Percentiles rank a stretch among this genome's conserved stretches.
Conservation (phyloP, 257 asterid species). For the Lantana camara region DNA sequence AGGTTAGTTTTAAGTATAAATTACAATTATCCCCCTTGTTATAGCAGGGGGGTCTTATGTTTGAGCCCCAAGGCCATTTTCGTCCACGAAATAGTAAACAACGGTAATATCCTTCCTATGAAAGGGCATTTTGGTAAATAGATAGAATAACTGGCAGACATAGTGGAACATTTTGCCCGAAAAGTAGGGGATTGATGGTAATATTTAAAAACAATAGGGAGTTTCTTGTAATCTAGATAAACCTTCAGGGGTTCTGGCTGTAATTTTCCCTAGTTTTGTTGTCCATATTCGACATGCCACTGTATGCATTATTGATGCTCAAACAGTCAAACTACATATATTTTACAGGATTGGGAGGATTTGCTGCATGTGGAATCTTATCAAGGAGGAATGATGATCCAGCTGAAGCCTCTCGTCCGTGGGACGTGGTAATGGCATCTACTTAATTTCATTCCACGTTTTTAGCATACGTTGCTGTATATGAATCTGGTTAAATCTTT, state of each 20-base stretch:
- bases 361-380: conserved; percentile 45
- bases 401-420: conserved; percentile 50
- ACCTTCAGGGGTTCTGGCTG: no score
- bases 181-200: no score
- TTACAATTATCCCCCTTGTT: background rate
- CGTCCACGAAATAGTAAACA: no score
- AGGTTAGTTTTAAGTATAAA: conserved; percentile 27
- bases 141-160: no score
- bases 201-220: no score
- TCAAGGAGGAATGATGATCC: conserved; percentile 49
- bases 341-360: conserved; percentile 51
- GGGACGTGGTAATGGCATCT: conserved; percentile 40
- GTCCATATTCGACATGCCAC: no score
- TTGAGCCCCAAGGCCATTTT: no score
- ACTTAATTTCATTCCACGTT: background rate
- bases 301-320: background rate
- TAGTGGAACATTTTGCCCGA: no score
- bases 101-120: no score
- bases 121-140: no score
- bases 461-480: background rate
- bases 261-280: no score
- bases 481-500: background rate
- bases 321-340: background rate
- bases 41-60: background rate
- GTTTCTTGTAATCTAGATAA: no score